Base-by-base conservation (phyloP, 208 protist genomes). In the Leishmania martiniquensis region DNA sequence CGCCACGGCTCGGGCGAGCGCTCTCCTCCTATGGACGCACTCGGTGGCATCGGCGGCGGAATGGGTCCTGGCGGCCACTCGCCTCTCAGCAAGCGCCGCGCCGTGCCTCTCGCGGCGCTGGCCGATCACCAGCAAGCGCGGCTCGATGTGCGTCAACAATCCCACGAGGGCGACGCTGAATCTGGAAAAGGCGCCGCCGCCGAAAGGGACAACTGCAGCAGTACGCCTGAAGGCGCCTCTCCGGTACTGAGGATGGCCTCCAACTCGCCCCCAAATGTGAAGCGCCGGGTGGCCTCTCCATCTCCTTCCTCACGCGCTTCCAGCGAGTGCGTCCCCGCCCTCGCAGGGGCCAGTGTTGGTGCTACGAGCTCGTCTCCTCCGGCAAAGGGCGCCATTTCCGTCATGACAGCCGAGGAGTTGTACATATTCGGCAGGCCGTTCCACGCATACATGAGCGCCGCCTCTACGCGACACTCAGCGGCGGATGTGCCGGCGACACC, bases 111-210 rank as follows among this genome's bases (percentile, higher is more conserved):
- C 45, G 78, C 77, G 57, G 94, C 89, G 6, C 80, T 96, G n/a
- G 75, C 89, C 20, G 87, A 91, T 45, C 89, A 96, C 62, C 87
- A 93, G 60, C 78, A 88, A 68, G 86, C 87, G 57, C 85, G 89
- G 1, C 83, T 89, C 37, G 42, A 60, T 2, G 77, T 73, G 20
- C 72, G 85, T 29, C 82, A 81, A 15, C 78, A 51, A 37, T 39
- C 51, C 59, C 72, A 78, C 2, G 77, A 69, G 13, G 51, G 60
- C 52, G 72, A 74, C 32, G 25, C 57, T 54, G 37, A 42, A 49
- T 2, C 45, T 54, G 67, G 44, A 9, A 72, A 10, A 20, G 45
- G 45, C 9, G 37, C 47, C 15, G 49, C 22, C 29, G 12, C 25
- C 1, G 44, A 4, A 13, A 57, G 22, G n/a, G n/a, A 5, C 29